Evolutionary conservation across 2,329 filamentous ascomycete genomes (phyloP), one percentile per base, ranked within the genome.

Genomic region (Colletotrichum noveboracense): DNA sequence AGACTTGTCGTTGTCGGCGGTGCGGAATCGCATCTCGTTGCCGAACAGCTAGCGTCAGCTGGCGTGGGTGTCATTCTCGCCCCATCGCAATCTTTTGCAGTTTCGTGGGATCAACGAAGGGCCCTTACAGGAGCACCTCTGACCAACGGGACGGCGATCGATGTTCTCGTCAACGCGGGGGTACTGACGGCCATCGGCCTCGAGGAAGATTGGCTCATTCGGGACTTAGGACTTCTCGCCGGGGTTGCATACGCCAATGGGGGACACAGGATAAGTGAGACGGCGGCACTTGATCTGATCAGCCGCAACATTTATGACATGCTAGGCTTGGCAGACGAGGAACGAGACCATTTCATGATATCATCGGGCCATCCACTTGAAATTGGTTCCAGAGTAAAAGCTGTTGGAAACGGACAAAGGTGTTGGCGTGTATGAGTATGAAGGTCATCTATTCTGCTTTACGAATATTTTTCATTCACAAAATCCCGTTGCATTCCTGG

Each of bases 281-380:
- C 84, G 78, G 85, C 87, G 36, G 92, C 92, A 0, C 78, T 94
- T 66, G 89, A 87, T 26, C 82, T 94, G 28, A 87, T 93, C 1
- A 89, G 89, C 24, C 81, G 79, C 6, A 93, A 92, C 76, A 83
- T 93, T 3, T 89, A 90, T 78, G 86, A 87, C 74, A 87, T 94
- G 14, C 81, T 94, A 7, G 91, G 91, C 0, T 77, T 90, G 78
- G 81, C 61, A 69, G 79, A 5, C 77, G 79, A 61, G 74, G 80
- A 32, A 75, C 71, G 80, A 60, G 76, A 78, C 5, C 88, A 93
- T 76, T 94, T 93, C 82, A 86, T 93, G 4, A 86, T 94, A 8
- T 91, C 87, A 69, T 92, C 94, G 79, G 92, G 92, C 0, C 91
- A 86, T 77, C 93, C 93, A n/a, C 79, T 94, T 76, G 88, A 92